These are phyloP conservation scores for Aspergillus haitiensis DNA, from an alignment of 495 filamentous ascomycete species.

Conservation along the genomic window DNA sequence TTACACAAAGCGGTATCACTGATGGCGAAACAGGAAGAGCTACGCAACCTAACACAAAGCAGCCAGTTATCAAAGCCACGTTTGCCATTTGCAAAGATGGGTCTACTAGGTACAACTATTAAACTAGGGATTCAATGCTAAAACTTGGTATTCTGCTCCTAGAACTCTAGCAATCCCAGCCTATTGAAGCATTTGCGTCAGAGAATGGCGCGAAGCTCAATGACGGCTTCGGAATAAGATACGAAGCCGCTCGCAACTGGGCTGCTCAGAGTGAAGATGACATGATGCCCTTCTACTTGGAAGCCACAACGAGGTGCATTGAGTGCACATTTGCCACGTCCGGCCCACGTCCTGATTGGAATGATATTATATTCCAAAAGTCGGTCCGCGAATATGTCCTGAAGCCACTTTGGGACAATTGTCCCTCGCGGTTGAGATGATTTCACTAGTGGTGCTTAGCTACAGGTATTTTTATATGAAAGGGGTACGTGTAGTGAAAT, in stretches of 20 bases:
- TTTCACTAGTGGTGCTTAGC: neutral
- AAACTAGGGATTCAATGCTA: neutral
- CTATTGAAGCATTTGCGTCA: neutral
- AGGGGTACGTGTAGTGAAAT: no score
- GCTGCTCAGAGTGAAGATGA: neutral
- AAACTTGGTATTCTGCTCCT: conserved; percentile 19
- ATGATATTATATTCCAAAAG: conserved; percentile 9
- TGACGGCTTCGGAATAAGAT: neutral
- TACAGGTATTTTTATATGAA: no score
- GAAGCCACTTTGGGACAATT: conserved; percentile 15
- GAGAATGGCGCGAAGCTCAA: neutral
- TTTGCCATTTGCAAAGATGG: no score
- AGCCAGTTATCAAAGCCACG: no score
- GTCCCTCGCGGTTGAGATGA: neutral
- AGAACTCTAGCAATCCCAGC: conserved; percentile 5
- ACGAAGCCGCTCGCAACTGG: conserved; percentile 2
- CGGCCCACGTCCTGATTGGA: neutral
- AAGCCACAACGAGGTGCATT: conserved; percentile 10
- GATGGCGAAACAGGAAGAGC: no score
- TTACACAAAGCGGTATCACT: neutral
- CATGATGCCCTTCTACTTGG: conserved; percentile 6
- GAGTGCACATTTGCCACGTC: conserved; percentile 15
- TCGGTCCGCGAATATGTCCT: conserved; percentile 16
- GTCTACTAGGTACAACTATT: no score
- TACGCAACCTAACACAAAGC: no score